Base-by-base conservation (phyloP, 306 rosid species). In the Carpinus fangiana region DNA sequence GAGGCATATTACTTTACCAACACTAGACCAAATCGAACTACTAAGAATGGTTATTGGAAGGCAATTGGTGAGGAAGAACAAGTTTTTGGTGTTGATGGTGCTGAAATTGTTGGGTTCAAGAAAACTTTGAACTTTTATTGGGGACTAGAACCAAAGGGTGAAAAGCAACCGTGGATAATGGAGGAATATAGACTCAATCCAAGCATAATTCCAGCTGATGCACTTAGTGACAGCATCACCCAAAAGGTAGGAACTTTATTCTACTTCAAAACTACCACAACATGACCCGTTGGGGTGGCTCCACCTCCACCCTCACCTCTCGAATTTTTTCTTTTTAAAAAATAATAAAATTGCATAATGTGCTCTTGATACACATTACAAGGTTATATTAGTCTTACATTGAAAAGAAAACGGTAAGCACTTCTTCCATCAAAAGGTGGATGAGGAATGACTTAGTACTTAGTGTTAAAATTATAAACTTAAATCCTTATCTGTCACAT, bases 11-110 rank as follows among this genome's bases (percentile, higher is more conserved):
- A 55, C 20, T 55, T 55, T 26, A 55, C 61, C 20, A 23, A 55
- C 26, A 55, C 20, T 20, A 26, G 20, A 17, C 8, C 11, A n/a
- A 55, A 18, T 55, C 23, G 28, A 7, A n/a, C 61, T 20, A 55
- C 61, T 55, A 55, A 55, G 61, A n/a, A 55, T n/a, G 61, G 61
- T 55, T 55, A 55, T 55, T 55, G 61, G 61, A 8, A 55, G 61
- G 20, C 26, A n/a, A n/a, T 2, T 55, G 11, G 23, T 55, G 61
- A 55, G 7, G 61, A 55, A 3, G 61, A 55, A 55, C 12, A n/a
- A 55, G 61, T 55, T 55, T 7, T 55, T 55, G 23, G 9, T 55
- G 23, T 4, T 11, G 9, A 55, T n/a, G 9, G 3, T 7, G 7
- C 7, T 41, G 45, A 41, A n/a, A 55, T 55, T 55, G 61, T 55